Base-by-base conservation (phyloP, 345 rosid species). In the Arabis alpina region DNA sequence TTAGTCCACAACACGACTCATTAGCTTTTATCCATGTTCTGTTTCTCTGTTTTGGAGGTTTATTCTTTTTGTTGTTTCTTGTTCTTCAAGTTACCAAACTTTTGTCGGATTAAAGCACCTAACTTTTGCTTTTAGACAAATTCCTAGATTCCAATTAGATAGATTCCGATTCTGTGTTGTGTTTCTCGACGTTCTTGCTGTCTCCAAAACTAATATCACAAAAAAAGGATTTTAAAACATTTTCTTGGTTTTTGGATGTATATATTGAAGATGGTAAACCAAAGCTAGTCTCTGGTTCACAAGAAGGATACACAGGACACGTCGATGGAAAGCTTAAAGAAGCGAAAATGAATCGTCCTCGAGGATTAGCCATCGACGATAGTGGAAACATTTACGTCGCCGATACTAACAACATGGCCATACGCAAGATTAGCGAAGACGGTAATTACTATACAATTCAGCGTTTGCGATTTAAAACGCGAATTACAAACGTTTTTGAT, bases 321-420 rank as follows among this genome's bases (percentile, higher is more conserved):
- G 87, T 92, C 24, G 98, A 95, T 43, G 99, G 99, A 19, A 90
- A 82, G 76, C 77, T 63, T 3, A 86, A 88, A 64, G 97, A 88
- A 56, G 88, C 97, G 0, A 88, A 78, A 83, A 76, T 95, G 94
- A 86, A 88, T 80, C 96, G 80, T 79, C 99, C 98, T 4, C 84
- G 84, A 81, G 99, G 97, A 67, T 73, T 92, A 27, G 79, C 97
- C 0, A 79, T 85, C 14, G 99, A 95, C 75, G 89, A 86, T 62
- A 82, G 91, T 60, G 98, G 99, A 79, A 95, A 95, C 80, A 80
- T 95, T 36, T 95, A 95, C 79, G 55, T 95, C 32, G 98, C 99
- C 1, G 99, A 95, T 81, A 84, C 92, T 8, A 76, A 84, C 82
- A 95, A 95, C 53, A 84, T 87, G 96, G 99, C 87, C 70, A 87